These are phyloP conservation scores for Kwoniella europaea DNA, from an alignment of 768 basidiomycete genomes.

Conservation along the genomic window DNA sequence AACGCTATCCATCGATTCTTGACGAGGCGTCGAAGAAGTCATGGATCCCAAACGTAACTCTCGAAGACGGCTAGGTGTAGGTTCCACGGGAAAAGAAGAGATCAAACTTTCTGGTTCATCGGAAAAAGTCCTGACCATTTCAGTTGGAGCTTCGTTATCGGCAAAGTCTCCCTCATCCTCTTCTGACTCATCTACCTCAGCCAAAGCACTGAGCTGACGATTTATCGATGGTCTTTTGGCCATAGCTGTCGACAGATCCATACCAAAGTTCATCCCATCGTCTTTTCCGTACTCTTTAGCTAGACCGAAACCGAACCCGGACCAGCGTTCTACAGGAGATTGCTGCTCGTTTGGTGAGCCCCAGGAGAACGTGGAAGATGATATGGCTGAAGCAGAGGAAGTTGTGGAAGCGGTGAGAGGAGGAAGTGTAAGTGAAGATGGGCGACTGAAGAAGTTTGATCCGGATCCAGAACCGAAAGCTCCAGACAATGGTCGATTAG, in stretches of 20 bases:
- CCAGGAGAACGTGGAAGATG: slow-evolving; percentile 21
- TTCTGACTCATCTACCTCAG: slow-evolving; percentile 51
- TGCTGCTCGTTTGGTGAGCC: slow-evolving; percentile 23
- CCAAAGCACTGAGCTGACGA: slow-evolving; percentile 37
- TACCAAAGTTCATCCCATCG: slow-evolving; percentile 16
- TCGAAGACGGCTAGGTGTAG: slow-evolving; percentile 24
- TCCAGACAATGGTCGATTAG: slow-evolving; percentile 39
- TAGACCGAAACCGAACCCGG: slow-evolving; percentile 10
- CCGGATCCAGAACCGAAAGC: slow-evolving; percentile 27
- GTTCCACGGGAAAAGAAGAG: slow-evolving; percentile 4
- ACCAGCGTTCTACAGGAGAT: slow-evolving; percentile 34
- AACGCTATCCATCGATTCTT: slow-evolving; percentile 18
- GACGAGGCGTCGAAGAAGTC: slow-evolving; percentile 24
- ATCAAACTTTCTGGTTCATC: slow-evolving; percentile 11
- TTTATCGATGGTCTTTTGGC: slow-evolving; percentile 38
- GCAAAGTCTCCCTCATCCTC: slow-evolving; percentile 32
- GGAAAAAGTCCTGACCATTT: slow-evolving; percentile 2
- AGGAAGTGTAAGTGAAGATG: slow-evolving; percentile 25
- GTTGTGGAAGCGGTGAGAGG: slow-evolving; percentile 16
- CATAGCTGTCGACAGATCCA: slow-evolving; percentile 22
- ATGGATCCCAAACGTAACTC: slow-evolving; percentile 33
- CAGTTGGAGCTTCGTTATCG: slow-evolving; percentile 13
- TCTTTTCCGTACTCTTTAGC: slow-evolving; percentile 34
- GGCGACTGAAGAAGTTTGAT: slow-evolving; percentile 26
- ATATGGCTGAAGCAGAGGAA: slow-evolving; percentile 15